Base-by-base conservation (phyloP, 352 stramenopile species). In the Phytophthora litchii region DNA sequence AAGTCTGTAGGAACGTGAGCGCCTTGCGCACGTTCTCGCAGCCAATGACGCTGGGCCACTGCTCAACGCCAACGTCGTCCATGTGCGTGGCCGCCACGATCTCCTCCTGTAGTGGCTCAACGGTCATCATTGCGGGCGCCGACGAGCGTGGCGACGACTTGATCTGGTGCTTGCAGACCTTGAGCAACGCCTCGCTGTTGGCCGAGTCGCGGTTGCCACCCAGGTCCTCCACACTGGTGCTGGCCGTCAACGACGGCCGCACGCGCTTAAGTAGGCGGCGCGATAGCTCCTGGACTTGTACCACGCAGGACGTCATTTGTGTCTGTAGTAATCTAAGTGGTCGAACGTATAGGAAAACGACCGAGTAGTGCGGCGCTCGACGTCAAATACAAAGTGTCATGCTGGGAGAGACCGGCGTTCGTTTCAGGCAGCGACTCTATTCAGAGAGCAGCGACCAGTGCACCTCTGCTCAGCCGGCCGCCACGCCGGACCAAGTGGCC, bases 21-120 rank as follows among this genome's bases (percentile, higher is more conserved):
- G 82, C 79, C 31, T 88, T 87, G 61, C 82, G 79, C 43, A 91
- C 74, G 10, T 70, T 70, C 47, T 86, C 78, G 58, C 79, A 88
- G 43, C 76, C 74, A 5, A 49, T 73, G 38, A 91, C 72, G 21
- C 45, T 47, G 32, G 78, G 78, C 78, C 78, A 88, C 9, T 69
- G 27, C 12, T 41, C 63, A 0, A 29, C 32, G 35, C 16, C 36
- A 19, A 38, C 27, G 19, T 52, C 42, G 41, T 36, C 38, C 13
- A 40, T 29, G 10, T 49, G 20, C 13, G 47, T 37, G 5, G 48
- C 21, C 11, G 40, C 23, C 16, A 50, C 23, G 14, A 64, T 47
- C 35, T 61, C 35, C 35, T 75, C 37, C 59, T 61, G 37, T 44
- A 31, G 36, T 35, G 52, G 34, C 38, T 62, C 46, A 17, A 62